These are phyloP conservation scores for Aspergillus viridinutans DNA, from an alignment of 2,329 filamentous ascomycete species.

Conservation along the genomic window DNA sequence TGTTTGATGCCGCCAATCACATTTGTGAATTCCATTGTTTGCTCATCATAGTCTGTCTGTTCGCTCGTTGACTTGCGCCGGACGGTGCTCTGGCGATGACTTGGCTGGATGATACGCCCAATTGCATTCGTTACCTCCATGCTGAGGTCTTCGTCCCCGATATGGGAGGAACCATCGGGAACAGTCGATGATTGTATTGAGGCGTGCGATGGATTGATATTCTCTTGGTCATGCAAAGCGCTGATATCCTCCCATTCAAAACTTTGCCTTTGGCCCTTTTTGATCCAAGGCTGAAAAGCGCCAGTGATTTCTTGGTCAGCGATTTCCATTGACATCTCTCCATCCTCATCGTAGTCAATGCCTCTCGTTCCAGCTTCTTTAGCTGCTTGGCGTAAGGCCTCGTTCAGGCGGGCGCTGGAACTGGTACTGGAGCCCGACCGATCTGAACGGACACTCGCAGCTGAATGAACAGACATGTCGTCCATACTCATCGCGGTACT, in stretches of 20 bases:
- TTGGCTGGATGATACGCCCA: slow-evolving; percentile 64
- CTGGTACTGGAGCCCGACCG: slow-evolving; percentile 50
- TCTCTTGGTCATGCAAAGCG: slow-evolving; percentile 44
- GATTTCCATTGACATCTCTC: slow-evolving; percentile 77
- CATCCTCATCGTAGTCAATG: slow-evolving; percentile 55
- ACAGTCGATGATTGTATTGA: slow-evolving; percentile 3
- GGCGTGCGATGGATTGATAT: slow-evolving; percentile 34
- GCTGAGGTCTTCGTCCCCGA: slow-evolving; percentile 67
- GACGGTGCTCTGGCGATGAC: slow-evolving; percentile 31
- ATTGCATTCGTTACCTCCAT: slow-evolving; percentile 90
- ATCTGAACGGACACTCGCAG: slow-evolving; percentile 57
- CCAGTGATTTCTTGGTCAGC: slow-evolving; percentile 57
- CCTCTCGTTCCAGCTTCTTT: slow-evolving; percentile 69
- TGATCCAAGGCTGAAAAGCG: slow-evolving; percentile 48
- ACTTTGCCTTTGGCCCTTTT: slow-evolving; percentile 38
- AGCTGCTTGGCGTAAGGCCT: slow-evolving; percentile 71
- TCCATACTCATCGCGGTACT: slow-evolving; percentile 80
- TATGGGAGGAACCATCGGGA: slow-evolving; percentile 32
- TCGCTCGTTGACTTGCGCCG: slow-evolving; percentile 41
- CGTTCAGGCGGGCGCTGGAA: slow-evolving; percentile 71
- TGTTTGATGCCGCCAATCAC: slow-evolving; percentile 40
- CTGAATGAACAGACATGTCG: slow-evolving; percentile 66
- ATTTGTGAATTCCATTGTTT: slow-evolving; percentile 47
- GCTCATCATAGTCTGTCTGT: slow-evolving; percentile 45
- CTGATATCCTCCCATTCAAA: slow-evolving; percentile 42